These are phyloP conservation scores for Neurospora intermedia DNA, from an alignment of 495 filamentous ascomycete genomes.

Conservation along the genomic window DNA sequence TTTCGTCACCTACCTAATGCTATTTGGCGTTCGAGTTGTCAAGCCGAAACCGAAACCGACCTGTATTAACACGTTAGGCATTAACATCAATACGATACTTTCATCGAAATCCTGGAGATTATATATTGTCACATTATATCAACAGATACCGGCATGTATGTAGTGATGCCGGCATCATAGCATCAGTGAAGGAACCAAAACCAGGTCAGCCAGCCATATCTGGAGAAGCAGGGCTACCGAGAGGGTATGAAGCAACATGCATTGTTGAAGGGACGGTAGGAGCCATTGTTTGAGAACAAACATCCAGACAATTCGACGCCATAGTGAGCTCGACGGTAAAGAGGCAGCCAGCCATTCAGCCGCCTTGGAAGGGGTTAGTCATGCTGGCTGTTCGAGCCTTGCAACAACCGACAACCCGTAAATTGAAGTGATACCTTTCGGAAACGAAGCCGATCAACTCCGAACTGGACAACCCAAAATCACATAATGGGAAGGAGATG, in stretches of 20 bases:
- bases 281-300: not conserved
- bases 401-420: conserved; percentile 8
- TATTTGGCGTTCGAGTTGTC: not conserved
- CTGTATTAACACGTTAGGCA: not conserved
- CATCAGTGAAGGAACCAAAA: not conserved
- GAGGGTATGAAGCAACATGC: not conserved
- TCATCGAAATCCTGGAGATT: not conserved
- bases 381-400: conserved; percentile 6
- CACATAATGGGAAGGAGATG: not conserved
- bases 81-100: not conserved
- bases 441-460: not conserved
- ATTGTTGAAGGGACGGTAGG: not conserved
- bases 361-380: not conserved
- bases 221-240: not conserved
- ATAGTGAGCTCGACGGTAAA: not conserved
- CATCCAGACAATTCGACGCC: not conserved
- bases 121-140: not conserved
- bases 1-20: not conserved
- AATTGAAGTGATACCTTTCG: not conserved
- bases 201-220: not conserved
- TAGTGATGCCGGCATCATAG: not conserved
- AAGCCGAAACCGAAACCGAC: not conserved
- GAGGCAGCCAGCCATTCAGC: conserved; percentile 9
- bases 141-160: not conserved
- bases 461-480: not conserved